Percentiles rank a stretch among this genome's conserved stretches.
These are phyloP conservation scores for Psilocybe azurescens DNA, from an alignment of 768 basidiomycete genomes.

Conservation along the genomic window DNA sequence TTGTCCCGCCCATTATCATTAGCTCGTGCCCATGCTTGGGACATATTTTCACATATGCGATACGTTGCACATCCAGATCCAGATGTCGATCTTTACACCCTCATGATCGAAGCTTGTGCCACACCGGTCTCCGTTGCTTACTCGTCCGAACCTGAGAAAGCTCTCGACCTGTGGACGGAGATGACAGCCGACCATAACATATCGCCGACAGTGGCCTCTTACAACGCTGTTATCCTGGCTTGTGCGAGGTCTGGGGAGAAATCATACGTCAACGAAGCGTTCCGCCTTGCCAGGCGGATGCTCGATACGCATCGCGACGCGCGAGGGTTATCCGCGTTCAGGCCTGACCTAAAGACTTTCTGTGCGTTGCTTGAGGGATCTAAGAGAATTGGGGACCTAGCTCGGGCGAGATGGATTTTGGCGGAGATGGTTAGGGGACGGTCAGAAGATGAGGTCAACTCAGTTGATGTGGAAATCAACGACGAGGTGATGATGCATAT, in stretches of 20 bases:
- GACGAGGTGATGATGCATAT: conserved; percentile 81
- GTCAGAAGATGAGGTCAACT: conserved; percentile 26
- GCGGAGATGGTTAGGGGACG: conserved; percentile 72
- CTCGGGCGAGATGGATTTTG: conserved; percentile 86
- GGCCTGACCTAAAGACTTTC: conserved; percentile 74
- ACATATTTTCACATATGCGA: conserved; percentile 95
- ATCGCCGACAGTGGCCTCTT: conserved; percentile 69
- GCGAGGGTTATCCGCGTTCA: conserved; percentile 54
- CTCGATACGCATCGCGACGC: conserved; percentile 77
- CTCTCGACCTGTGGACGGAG: conserved; percentile 91
- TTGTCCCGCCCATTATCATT: conserved; percentile 53
- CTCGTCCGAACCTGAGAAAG: conserved; percentile 85
- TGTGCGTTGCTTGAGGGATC: conserved; percentile 88
- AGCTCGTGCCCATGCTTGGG: conserved; percentile 85
- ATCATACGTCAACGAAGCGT: conserved; percentile 78
- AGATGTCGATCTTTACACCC: conserved; percentile 69
- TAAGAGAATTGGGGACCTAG: conserved; percentile 84
- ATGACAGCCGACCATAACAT: conserved; percentile 80
- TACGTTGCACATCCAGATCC: conserved; percentile 91
- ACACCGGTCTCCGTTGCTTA: conserved; percentile 47
- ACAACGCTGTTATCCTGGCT: conserved; percentile 83
- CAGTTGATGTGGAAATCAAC: conserved; percentile 44
- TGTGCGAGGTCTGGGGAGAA: conserved; percentile 71
- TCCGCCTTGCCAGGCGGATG: conserved; percentile 89
- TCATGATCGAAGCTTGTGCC: conserved; percentile 91